Percentiles rank a stretch among this genome's conserved stretches.
phyloP scores from a whole-genome alignment of 768 basidiomycete species.

The Coprinopsis marcescibilis region DNA sequence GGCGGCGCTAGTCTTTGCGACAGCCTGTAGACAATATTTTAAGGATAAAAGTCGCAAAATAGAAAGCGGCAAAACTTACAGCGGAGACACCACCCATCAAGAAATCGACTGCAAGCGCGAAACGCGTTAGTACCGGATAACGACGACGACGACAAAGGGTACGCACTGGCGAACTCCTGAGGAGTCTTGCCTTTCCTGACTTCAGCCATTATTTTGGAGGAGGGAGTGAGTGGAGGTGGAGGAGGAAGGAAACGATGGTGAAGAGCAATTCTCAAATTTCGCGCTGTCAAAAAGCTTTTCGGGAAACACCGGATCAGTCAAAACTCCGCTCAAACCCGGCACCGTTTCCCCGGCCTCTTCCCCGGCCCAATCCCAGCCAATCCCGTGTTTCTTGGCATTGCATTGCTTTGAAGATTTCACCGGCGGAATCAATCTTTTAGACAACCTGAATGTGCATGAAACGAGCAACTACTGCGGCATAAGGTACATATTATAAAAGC shows the following conservation, averaged over 20 bases:
- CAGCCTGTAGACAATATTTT: constrained; percentile 53
- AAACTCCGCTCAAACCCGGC: constrained; percentile 36
- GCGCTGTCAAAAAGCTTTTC: constrained; percentile 37
- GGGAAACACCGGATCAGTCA: constrained; percentile 43
- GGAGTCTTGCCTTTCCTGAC: constrained; percentile 81
- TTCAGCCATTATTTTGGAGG: constrained; percentile 75
- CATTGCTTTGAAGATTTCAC: no score
- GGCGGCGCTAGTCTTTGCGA: constrained; percentile 98
- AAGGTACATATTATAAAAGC: constrained; percentile 11
- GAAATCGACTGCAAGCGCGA: constrained; percentile 69
- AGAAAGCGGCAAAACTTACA: constrained; percentile 37
- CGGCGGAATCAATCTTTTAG: no score
- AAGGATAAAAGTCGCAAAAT: constrained; percentile 11
- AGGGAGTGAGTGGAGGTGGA: constrained; percentile 40
- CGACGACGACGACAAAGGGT: constrained; percentile 13
- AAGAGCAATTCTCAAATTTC: constrained; percentile 41
- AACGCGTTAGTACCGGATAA: constrained; percentile 11
- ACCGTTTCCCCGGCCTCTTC: constrained; percentile 13
- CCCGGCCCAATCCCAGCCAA: not conserved
- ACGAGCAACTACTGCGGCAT: not conserved
- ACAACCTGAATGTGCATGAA: no score
- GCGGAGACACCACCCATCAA: constrained; percentile 95
- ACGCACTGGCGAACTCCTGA: constrained; percentile 83
- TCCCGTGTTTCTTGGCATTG: not conserved
- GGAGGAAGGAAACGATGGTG: constrained; percentile 26